Evolutionary conservation across 495 filamentous ascomycete genomes (phyloP).

Genomic region (Penicillium waksmanii): DNA sequence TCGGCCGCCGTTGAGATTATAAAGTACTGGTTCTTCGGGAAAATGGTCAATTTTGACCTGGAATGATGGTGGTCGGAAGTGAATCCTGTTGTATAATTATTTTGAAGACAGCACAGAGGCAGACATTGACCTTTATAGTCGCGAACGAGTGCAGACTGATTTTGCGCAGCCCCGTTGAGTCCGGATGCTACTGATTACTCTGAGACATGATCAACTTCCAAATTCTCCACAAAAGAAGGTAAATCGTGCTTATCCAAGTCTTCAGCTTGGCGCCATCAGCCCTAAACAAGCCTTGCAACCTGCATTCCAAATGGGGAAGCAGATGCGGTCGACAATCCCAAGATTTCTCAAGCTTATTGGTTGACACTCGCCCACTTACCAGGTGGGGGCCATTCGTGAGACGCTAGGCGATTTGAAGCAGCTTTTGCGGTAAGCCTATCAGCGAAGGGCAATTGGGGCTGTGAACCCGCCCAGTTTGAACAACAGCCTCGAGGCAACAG

Average conservation of each 20-base stretch:
- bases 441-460: no score
- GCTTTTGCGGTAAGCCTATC: not conserved
- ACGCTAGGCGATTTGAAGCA: conserved; percentile 12
- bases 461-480: no score
- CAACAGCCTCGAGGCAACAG: not conserved
- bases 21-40: not conserved
- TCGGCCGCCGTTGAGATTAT: not conserved
- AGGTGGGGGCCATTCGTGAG: not conserved
- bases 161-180: not conserved
- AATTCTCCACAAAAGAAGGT: not conserved
- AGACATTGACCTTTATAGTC: not conserved
- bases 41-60: not conserved
- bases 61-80: not conserved
- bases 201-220: not conserved
- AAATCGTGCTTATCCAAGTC: not conserved
- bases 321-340: not conserved
- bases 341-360: not conserved
- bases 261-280: not conserved
- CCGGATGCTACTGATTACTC: not conserved
- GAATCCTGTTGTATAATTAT: not conserved
- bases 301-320: conserved; percentile 3
- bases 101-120: not conserved
- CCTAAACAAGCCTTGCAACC: not conserved
- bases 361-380: not conserved
- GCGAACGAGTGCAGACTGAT: not conserved